Percentiles rank a stretch among this genome's conserved stretches.
Conservation (phyloP, 2,329 filamentous ascomycete genomes). For the Escovopsis sp. region DNA sequence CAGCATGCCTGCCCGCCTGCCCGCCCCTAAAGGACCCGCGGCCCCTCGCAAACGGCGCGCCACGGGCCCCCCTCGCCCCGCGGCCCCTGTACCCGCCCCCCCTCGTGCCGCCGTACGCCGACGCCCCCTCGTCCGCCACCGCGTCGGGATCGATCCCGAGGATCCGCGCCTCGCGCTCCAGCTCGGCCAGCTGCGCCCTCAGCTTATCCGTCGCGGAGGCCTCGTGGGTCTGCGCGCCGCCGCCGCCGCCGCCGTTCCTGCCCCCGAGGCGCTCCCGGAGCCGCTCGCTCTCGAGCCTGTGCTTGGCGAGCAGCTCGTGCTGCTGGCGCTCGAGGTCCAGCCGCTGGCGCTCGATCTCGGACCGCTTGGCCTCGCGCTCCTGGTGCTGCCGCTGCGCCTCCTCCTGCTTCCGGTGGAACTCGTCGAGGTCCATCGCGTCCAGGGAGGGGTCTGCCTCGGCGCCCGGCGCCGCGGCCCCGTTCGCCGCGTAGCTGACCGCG, state of each 20-base stretch:
- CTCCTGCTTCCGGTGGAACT: constrained; percentile 52
- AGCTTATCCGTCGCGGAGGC: constrained; percentile 45
- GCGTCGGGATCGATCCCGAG: constrained; percentile 51
- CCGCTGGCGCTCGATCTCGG: constrained; percentile 46
- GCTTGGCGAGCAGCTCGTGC: constrained; percentile 44
- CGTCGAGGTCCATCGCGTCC: constrained; percentile 52
- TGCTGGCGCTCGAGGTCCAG: constrained; percentile 52
- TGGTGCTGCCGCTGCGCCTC: constrained; percentile 58
- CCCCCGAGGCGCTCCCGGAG: constrained; percentile 39
- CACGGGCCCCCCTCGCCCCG: constrained; percentile 19
- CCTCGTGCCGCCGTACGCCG: constrained; percentile 14
- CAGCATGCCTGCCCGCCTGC: constrained; percentile 34
- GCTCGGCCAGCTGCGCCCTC: constrained; percentile 55
- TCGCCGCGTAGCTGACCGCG: neutral
- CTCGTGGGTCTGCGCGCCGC: neutral
- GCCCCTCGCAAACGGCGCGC: constrained; percentile 15
- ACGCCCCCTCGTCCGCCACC: constrained; percentile 27
- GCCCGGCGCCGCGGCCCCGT: constrained; percentile 2
- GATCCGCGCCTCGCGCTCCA: constrained; percentile 57
- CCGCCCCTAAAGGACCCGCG: constrained; percentile 25
- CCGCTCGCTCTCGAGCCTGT: constrained; percentile 52
- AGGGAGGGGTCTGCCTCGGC: constrained; percentile 26
- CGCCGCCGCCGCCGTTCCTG: constrained; percentile 13
- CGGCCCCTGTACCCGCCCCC: constrained; percentile 27
- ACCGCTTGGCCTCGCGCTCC: constrained; percentile 46